phyloP scores from a whole-genome alignment of 352 stramenopile species.

The Phytophthora meadii region DNA sequence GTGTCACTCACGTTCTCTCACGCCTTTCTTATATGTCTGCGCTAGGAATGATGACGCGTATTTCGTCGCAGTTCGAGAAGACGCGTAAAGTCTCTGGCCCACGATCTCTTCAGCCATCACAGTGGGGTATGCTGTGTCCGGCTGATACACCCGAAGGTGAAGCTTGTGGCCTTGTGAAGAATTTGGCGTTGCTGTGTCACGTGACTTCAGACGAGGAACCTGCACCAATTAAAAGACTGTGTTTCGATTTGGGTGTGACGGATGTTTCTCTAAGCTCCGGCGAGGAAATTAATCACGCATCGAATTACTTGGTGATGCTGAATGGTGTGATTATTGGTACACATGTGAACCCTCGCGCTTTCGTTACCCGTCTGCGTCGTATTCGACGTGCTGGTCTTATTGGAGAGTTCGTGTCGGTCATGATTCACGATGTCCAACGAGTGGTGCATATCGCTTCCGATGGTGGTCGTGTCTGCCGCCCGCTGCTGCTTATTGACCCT shows the following conservation, averaged over 20 bases:
- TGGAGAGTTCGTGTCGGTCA: conserved; percentile 98
- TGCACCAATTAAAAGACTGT: conserved; percentile 94
- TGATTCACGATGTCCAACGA: conserved; percentile 97
- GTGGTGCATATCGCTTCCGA: conserved; percentile 99
- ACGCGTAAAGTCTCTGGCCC: conserved; percentile 98
- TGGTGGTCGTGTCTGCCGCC: conserved; percentile 97
- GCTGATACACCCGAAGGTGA: conserved; percentile 99
- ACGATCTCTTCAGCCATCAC: conserved; percentile 97
- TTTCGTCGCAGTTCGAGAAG: conserved; percentile 99
- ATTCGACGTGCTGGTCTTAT: conserved; percentile 88
- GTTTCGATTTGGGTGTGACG: conserved; percentile 97
- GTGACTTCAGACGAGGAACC: conserved; percentile 95
- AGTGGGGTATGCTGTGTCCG: conserved; percentile 99
- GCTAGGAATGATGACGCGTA: conserved; percentile 99
- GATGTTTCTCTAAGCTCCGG: conserved; percentile 95
- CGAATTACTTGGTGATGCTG: conserved; percentile 97
- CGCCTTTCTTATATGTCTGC: conserved; percentile 98
- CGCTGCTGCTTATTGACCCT: conserved; percentile 95
- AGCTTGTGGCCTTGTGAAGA: conserved; percentile 99
- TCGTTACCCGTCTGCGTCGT: conserved; percentile 89
- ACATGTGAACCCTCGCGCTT: conserved; percentile 91
- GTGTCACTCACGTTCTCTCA: conserved; percentile 97
- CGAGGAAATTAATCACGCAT: conserved; percentile 96
- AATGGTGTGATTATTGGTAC: conserved; percentile 99
- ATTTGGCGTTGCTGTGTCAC: conserved; percentile 98